Conservation (phyloP, 805 yeast species). For the Wickerhamiella sergipiensis region DNA sequence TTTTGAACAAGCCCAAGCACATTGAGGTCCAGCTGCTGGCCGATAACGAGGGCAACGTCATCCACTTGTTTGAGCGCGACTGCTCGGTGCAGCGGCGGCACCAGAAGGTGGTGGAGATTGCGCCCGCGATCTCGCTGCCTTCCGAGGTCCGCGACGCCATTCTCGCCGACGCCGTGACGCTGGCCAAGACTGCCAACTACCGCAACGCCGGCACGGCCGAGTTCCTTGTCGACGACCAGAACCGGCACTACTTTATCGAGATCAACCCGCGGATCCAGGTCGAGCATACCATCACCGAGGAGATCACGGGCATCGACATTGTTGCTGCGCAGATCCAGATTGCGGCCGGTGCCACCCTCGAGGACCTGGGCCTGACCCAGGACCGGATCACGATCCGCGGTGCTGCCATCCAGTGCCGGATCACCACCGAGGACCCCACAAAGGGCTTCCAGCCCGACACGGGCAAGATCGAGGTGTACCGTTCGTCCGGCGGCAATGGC, state of each 20-base stretch:
- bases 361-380: slow-evolving; percentile 83
- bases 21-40: slow-evolving; percentile 95
- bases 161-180: slow-evolving; percentile 83
- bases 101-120: slow-evolving; percentile 96
- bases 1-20: slow-evolving; percentile 90
- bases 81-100: slow-evolving; percentile 99
- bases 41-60: slow-evolving; percentile 85
- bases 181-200: slow-evolving; percentile 80
- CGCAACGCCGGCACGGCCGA: slow-evolving; percentile 98
- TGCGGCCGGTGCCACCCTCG: slow-evolving; percentile 94
- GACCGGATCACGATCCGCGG: slow-evolving; percentile 94
- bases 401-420: slow-evolving; percentile 97
- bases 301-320: slow-evolving; percentile 93
- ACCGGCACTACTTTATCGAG: slow-evolving; percentile 94
- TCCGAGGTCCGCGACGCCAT: slow-evolving; percentile 77
- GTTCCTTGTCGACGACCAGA: slow-evolving; percentile 82
- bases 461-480: slow-evolving; percentile 93
- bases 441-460: slow-evolving; percentile 97
- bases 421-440: slow-evolving; percentile 95
- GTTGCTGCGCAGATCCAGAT: slow-evolving; percentile 98
- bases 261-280: slow-evolving; percentile 97
- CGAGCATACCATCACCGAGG: slow-evolving; percentile 97
- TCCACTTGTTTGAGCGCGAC: slow-evolving; percentile 93
- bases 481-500: slow-evolving; percentile 99
- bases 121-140: slow-evolving; percentile 90